Base-by-base conservation (phyloP, 1,284 basidiomycete genomes). In the Mycena citricolor region DNA sequence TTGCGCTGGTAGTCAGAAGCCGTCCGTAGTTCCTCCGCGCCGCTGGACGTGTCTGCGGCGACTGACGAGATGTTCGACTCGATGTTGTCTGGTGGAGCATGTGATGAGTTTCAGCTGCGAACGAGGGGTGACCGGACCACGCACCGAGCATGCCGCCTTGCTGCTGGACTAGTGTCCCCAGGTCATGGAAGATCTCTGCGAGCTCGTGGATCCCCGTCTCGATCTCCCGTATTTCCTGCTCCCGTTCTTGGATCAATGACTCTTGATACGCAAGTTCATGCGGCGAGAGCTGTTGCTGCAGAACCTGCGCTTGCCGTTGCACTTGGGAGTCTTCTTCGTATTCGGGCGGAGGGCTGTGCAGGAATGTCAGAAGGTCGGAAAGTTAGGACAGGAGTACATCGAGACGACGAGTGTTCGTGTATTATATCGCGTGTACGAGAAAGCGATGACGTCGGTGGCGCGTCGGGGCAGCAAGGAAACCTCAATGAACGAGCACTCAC, bases 201-300 rank as follows among this genome's bases (percentile, higher is more conserved):
- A 99, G 71, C 63, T 99, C 97, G 59, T 97, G 94, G 42, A 99
- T 97, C 7, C 97, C 95, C 1, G 82, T 86, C 69, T 99, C 97
- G 51, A 99, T 99, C 62, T 98, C 95, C 33, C 89, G 81, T 47
- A 99, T 99, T 61, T 98, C 95, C 1, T 76, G 76, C 63, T 99
- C 95, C 14, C 97, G 89, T 62, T 98, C 95, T 45, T 90, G 89
- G 51, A 99, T 97, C 25, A 99, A 70, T 10, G 91, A 90, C 58
- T 99, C 95, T 62, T 99, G 97, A 63, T 95, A 95, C 25, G 93
- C 92, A 19, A 98, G 76, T 63, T 99, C 95, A 54, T 91, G 86
- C 0, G 90, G 85, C 0, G 90, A 85, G 35, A 94, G 69, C 64
- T 90, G 80, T 39, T 71, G 70, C 57, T 90, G 87, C 28, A 88